These are phyloP conservation scores for Inonotus obliquus DNA, from an alignment of 1,284 basidiomycete genomes.

Conservation along the genomic window DNA sequence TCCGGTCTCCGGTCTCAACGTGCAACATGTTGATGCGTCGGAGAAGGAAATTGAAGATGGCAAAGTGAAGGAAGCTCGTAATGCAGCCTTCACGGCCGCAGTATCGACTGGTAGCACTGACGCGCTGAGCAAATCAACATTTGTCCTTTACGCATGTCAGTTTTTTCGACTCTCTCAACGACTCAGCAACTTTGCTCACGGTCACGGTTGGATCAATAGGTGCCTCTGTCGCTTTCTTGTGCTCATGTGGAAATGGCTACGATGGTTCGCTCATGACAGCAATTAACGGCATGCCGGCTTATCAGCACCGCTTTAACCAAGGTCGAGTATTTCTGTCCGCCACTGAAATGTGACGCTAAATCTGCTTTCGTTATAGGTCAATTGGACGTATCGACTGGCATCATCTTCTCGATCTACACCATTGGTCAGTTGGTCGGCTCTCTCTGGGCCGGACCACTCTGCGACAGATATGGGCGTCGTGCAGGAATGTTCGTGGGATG, in stretches of 20 bases:
- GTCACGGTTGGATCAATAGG: slow-evolving; percentile 2
- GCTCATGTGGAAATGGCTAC: slow-evolving; percentile 17
- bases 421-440: slow-evolving; percentile 25
- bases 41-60: not conserved
- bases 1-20: not conserved
- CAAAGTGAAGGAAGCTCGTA: slow-evolving; percentile 9
- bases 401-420: slow-evolving; percentile 25
- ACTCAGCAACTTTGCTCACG: not conserved
- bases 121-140: slow-evolving; percentile 16
- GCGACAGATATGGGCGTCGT: slow-evolving; percentile 29
- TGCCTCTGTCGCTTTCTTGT: slow-evolving; percentile 19
- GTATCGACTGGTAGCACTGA: slow-evolving; percentile 16
- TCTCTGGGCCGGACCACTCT: slow-evolving; percentile 24
- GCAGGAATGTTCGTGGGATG: slow-evolving; percentile 31
- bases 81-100: slow-evolving; percentile 11
- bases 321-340: not conserved
- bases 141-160: slow-evolving; percentile 21
- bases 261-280: slow-evolving; percentile 19
- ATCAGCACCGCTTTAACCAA: slow-evolving; percentile 14
- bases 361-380: not conserved
- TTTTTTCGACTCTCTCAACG: not conserved
- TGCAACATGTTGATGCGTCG: not conserved
- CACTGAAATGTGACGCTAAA: not conserved
- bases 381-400: slow-evolving; percentile 20
- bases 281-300: slow-evolving; percentile 21